phyloP scores from a whole-genome alignment of 2,329 filamentous ascomycete species.

The Ophiostoma piceae region DNA sequence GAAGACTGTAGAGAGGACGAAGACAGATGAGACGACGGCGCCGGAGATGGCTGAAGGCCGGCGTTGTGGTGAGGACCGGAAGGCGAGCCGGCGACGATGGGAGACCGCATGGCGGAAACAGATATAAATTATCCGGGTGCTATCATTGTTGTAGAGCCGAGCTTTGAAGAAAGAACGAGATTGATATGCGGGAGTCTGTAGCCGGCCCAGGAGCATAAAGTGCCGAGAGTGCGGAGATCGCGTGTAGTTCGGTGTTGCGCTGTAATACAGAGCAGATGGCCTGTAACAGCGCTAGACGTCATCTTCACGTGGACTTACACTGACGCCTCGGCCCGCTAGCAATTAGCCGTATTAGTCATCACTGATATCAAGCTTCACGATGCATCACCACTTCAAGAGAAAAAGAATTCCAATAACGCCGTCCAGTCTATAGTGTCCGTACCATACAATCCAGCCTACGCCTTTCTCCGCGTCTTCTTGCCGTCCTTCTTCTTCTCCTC shows the following conservation, averaged over 20 bases:
- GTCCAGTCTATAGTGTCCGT: background rate
- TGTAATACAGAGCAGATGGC: background rate
- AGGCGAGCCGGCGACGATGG: background rate
- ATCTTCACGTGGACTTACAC: conserved; percentile 2
- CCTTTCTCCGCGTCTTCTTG: conserved; percentile 26
- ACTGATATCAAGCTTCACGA: background rate
- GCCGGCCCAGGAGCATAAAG: background rate
- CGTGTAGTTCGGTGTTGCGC: background rate
- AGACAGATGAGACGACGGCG: background rate
- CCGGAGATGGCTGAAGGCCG: background rate
- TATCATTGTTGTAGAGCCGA: background rate
- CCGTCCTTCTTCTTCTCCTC: conserved; percentile 18
- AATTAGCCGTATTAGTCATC: conserved; percentile 4
- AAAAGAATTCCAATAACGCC: background rate
- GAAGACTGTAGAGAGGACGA: background rate
- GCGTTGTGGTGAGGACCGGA: background rate
- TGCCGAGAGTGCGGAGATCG: background rate
- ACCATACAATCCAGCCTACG: background rate
- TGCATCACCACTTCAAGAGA: background rate
- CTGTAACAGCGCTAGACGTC: background rate
- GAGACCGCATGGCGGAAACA: background rate
- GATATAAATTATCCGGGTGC: background rate
- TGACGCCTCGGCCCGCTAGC: conserved; percentile 1
- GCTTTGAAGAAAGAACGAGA: background rate
- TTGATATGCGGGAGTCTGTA: background rate